Base-by-base conservation (phyloP, 306 rosid genomes). In the Trichosanthes truncata region DNA sequence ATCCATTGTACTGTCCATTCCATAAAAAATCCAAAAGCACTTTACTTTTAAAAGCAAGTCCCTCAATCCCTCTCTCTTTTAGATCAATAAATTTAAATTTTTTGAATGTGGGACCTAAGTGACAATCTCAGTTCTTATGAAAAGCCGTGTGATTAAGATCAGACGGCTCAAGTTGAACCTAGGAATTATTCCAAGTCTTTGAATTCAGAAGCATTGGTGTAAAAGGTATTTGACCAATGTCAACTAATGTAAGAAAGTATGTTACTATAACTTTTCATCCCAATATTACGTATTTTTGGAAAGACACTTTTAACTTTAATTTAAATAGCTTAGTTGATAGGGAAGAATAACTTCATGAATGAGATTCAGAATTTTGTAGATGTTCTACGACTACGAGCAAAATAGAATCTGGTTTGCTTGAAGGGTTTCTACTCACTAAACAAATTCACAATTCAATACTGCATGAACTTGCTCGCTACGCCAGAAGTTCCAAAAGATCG, bases 1-100 rank as follows among this genome's bases (percentile, higher is more conserved):
- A 78, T 82, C 83, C 90, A 80, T 38, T 66, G 77, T 87, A 87
- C 87, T 79, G 74, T 76, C 83, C 84, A 80, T 79, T 77, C 72
- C 83, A 80, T 83, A 84, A 85, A 84, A 86, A 82, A 85, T 82
- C 84, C 82, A 81, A 90, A 89, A 88, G 93, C 79, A 81, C 4
- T 79, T 53, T 21, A 84, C 93, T 90, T 90, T 92, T 68, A 83
- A 92, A 88, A 87, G 61, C 62, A 49, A 38, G 3, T 1, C 25
- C 36, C 69, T 14, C 40, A 14, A 3, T 3, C 11, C 6, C 51
- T n/a, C 29, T 40, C 51, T 66, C 7, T 38, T 38, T 38, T 9
- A 20, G 0, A 40, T 68, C 10, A 38, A 68, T 36, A 20, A 9
- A 69, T 41, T 35, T 2, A 2, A 61, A 13, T 29, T 63, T 33